A percentile compares a stretch with the other conserved stretches of the same genome.
phyloP scores from a whole-genome alignment of 2,329 filamentous ascomycete genomes.

The Lasiodiplodia hormozganensis region DNA sequence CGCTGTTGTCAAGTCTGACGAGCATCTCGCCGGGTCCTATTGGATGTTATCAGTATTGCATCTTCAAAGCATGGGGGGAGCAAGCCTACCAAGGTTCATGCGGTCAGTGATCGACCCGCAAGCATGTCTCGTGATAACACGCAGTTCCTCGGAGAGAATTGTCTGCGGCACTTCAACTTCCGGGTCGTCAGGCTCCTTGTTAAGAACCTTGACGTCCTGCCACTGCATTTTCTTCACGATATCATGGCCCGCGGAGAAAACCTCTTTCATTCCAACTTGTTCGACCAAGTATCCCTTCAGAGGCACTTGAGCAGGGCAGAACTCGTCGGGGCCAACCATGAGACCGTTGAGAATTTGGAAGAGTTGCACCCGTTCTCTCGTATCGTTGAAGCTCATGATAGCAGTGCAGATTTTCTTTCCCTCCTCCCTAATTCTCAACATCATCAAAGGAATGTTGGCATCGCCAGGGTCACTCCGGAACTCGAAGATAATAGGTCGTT shows the following conservation, averaged over 20 bases:
- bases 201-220: slow-evolving; percentile 75
- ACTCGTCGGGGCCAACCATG: slow-evolving; percentile 70
- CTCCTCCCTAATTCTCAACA: slow-evolving; percentile 74
- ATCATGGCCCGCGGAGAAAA: slow-evolving; percentile 47
- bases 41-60: slow-evolving; percentile 33
- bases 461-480: slow-evolving; percentile 63
- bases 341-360: slow-evolving; percentile 78
- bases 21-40: slow-evolving; percentile 54
- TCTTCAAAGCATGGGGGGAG: not conserved
- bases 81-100: slow-evolving; percentile 70
- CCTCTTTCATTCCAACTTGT: slow-evolving; percentile 58
- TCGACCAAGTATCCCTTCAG: slow-evolving; percentile 72
- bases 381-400: slow-evolving; percentile 77
- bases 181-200: slow-evolving; percentile 65
- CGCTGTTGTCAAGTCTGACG: slow-evolving; percentile 52
- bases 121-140: slow-evolving; percentile 76
- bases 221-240: slow-evolving; percentile 60
- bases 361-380: slow-evolving; percentile 72
- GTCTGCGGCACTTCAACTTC: slow-evolving; percentile 68
- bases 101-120: slow-evolving; percentile 82
- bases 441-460: slow-evolving; percentile 72
- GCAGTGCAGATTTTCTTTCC: slow-evolving; percentile 64
- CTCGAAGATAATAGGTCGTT: slow-evolving; percentile 76
- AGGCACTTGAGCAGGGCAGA: slow-evolving; percentile 72
- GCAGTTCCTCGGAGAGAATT: slow-evolving; percentile 77